phyloP scores from a whole-genome alignment of 441 rosid genomes.

The Erodium trifolium region DNA sequence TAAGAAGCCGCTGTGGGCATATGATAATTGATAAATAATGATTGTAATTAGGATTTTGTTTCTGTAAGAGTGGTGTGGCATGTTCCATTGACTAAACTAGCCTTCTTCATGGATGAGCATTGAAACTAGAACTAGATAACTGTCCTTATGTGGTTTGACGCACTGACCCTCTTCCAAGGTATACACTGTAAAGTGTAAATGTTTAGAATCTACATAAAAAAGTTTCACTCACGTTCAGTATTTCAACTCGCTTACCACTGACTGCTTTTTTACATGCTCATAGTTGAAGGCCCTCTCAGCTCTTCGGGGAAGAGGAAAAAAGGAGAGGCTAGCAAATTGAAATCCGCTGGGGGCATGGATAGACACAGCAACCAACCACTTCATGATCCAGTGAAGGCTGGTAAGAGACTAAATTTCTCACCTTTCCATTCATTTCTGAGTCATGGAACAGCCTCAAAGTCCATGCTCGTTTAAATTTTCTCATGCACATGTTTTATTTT shows the following conservation, averaged over 20 bases:
- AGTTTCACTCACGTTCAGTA: background rate
- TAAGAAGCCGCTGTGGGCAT: too few relatives aligned
- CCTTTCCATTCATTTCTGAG: background rate
- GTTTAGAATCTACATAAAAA: background rate
- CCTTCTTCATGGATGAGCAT: too few relatives aligned
- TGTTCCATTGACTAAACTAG: too few relatives aligned
- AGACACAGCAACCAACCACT: background rate
- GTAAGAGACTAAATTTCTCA: conserved; percentile 20
- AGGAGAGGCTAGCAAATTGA: conserved; percentile 18
- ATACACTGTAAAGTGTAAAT: background rate
- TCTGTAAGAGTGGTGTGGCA: too few relatives aligned
- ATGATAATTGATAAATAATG: too few relatives aligned
- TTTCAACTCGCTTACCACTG: conserved; percentile 4
- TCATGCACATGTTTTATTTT: too few relatives aligned
- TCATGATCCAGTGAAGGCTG: conserved; percentile 19
- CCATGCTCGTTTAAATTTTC: background rate
- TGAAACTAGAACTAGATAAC: background rate
- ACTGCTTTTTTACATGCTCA: conserved; percentile 12
- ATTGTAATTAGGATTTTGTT: too few relatives aligned
- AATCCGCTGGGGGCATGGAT: conserved; percentile 1
- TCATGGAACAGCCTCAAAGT: background rate
- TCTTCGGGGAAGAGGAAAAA: conserved; percentile 27
- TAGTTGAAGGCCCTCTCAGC: conserved; percentile 76
- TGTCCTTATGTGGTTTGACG: too few relatives aligned
- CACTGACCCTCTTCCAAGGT: background rate